Base-by-base conservation (phyloP, 2,329 filamentous ascomycete species). In the Colletotrichum aenigma region DNA sequence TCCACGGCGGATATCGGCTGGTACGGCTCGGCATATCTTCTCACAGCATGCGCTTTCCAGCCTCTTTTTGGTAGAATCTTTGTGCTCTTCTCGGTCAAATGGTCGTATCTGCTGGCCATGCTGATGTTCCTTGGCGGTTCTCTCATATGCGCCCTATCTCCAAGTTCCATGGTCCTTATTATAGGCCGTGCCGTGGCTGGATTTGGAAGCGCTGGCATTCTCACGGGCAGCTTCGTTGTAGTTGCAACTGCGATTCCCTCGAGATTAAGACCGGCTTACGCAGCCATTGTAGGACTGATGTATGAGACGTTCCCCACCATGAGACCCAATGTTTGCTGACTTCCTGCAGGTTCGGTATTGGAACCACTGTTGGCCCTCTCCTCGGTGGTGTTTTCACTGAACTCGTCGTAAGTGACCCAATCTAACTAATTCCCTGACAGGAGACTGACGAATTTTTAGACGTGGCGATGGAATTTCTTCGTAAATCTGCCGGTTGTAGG, bases 1-100 rank as follows among this genome's bases (percentile, higher is more conserved):
- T 80, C 82, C 21, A 81, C 87, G 2, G 78, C 81, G 13, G 85
- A 88, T 66, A 83, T 88, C 5, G 86, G 84, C 18, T 90, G 88
- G 88, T 89, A 89, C 76, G 87, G 86, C 2, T 83, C 85, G n/a
- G 85, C 85, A 6, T 87, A 83, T 67, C 82, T 85, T 65, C 70
- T 85, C 26, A 84, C 82, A 2, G 67, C 81, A 3, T 82, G 80
- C 15, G 75, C 65, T 8, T 77, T 80, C 30, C 79, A 80, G 52
- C 74, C 78, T 4, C 60, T 75, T 13, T 80, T 76, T 32, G 81
- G 81, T 8, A 84, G 84, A 2, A 78, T 77, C 16, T 82, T 82
- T 65, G 81, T 79, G 62, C 85, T 85, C 76, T 88, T 87, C 76
- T 80, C 84, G 38, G 80, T 88, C 60, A 80, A 80, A 28, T 70